Evolutionary conservation across 2,329 filamentous ascomycete genomes (phyloP).

Genomic region (Canariomyces notabilis): DNA sequence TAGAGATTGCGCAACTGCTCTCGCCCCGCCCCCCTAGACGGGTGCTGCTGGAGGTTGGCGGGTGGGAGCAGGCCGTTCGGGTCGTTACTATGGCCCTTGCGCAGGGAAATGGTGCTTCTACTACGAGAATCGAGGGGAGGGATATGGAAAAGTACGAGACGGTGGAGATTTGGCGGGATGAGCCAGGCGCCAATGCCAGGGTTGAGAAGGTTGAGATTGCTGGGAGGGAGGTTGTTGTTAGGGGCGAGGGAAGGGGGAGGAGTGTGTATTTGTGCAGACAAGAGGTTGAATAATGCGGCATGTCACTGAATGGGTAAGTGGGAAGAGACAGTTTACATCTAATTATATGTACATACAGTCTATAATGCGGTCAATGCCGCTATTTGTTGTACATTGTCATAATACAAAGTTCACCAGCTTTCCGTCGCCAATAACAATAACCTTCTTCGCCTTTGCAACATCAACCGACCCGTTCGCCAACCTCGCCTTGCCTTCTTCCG

Average conservation of each 20-base stretch:
- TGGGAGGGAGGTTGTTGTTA: conserved; percentile 33
- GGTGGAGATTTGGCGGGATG: conserved; percentile 68
- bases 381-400: conserved; percentile 20
- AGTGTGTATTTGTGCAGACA: conserved; percentile 32
- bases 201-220: conserved; percentile 12
- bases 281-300: background rate
- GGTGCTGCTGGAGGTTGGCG: conserved; percentile 67
- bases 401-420: conserved; percentile 71
- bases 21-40: no score
- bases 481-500: conserved; percentile 54
- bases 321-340: background rate
- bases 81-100: no score
- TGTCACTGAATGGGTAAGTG: no score
- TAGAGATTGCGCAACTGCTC: conserved; percentile 56
- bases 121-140: conserved; percentile 37
- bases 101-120: no score
- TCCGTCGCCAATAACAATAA: conserved; percentile 62
- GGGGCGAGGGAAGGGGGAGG: conserved; percentile 45
- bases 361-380: background rate
- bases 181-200: conserved; percentile 25
- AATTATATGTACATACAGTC: background rate
- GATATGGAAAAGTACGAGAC: conserved; percentile 24
- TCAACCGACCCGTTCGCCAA: conserved; percentile 44
- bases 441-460: conserved; percentile 52
- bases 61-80: conserved; percentile 60